phyloP scores from a whole-genome alignment of 345 rosid genomes.

The Syzygium aromaticum region DNA sequence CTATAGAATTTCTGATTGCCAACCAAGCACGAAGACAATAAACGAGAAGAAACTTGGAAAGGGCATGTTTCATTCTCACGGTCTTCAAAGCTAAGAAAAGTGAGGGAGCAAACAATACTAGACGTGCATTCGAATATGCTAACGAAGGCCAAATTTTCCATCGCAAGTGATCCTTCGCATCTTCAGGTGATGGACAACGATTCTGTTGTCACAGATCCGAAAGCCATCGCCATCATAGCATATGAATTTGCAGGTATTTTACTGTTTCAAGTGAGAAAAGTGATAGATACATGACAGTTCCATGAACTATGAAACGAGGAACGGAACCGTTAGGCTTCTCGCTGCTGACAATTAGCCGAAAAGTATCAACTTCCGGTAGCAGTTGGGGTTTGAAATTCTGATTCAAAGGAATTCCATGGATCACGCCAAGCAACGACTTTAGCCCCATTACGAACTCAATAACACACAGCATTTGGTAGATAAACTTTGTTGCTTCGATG shows the following conservation, averaged over 20 bases:
- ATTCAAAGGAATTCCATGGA: too few species aligned
- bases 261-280: too few species aligned
- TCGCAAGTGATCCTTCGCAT: too few species aligned
- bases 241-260: too few species aligned
- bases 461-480: background rate
- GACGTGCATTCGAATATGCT: too few species aligned
- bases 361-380: background rate
- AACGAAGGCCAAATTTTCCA: too few species aligned
- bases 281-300: background rate
- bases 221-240: too few species aligned
- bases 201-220: too few species aligned
- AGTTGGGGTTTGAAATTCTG: background rate
- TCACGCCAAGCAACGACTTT: too few species aligned
- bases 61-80: slow-evolving; percentile 9
- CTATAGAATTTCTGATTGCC: background rate
- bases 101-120: too few species aligned
- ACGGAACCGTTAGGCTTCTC: background rate
- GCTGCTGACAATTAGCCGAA: background rate
- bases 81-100: too few species aligned
- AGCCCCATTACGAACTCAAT: background rate
- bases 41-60: background rate
- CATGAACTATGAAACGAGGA: background rate
- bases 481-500: background rate
- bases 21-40: background rate
- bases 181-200: too few species aligned